Conservation (phyloP, 2,329 filamentous ascomycete species). For the Cytospora piceicola region DNA sequence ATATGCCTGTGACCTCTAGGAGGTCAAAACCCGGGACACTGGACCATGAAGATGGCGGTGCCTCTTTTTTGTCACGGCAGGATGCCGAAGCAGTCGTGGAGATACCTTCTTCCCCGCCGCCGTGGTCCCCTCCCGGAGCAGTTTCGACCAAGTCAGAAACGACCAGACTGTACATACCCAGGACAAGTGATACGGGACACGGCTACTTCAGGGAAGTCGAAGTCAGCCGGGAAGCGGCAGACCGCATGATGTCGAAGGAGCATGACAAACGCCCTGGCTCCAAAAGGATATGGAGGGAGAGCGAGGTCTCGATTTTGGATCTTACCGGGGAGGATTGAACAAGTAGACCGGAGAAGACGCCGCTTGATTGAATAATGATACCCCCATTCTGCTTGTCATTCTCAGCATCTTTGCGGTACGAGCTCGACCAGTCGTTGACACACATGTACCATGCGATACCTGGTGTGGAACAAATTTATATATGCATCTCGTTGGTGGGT, state of each 20-base stretch:
- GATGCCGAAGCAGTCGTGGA: not conserved
- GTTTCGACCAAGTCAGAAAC: slow-evolving; percentile 1
- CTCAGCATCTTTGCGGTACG: not conserved
- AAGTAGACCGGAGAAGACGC: not conserved
- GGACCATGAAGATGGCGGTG: not conserved
- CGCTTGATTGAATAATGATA: slow-evolving; percentile 1
- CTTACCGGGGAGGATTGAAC: slow-evolving; percentile 34
- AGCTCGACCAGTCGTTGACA: not conserved
- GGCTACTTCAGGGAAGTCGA: slow-evolving; percentile 38
- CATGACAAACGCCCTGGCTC: not conserved
- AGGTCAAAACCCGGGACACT: not conserved
- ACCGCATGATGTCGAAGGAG: slow-evolving; percentile 29
- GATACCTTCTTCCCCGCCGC: not conserved
- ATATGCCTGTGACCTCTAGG: not conserved
- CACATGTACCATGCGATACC: not conserved
- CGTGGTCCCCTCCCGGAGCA: not conserved
- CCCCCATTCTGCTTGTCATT: not conserved
- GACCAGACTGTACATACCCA: slow-evolving; percentile 36
- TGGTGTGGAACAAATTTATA: not conserved
- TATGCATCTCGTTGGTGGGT: slow-evolving; percentile 25
- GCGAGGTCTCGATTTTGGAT: slow-evolving; percentile 35
- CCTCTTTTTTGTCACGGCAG: not conserved
- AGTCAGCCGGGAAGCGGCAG: slow-evolving; percentile 34
- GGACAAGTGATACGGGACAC: slow-evolving; percentile 32
- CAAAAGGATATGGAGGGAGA: slow-evolving; percentile 31